phyloP scores from a whole-genome alignment of 352 stramenopile species.

The Pythium aphanidermatum region DNA sequence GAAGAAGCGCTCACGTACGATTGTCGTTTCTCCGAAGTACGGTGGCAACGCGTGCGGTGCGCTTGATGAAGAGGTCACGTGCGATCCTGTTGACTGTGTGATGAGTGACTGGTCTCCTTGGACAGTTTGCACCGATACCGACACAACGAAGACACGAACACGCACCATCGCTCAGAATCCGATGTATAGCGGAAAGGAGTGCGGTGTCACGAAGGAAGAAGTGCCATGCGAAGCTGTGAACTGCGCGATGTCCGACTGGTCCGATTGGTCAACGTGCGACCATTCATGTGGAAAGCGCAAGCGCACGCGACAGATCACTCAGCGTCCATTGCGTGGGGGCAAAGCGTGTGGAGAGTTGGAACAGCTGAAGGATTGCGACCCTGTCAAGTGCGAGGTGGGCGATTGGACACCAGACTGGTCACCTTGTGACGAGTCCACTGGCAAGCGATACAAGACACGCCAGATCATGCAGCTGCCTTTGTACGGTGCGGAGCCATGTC shows the following conservation, averaged over 20 bases:
- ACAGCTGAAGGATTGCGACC: conserved; percentile 10
- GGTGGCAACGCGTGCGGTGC: conserved; percentile 4
- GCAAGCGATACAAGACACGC: conserved; percentile 30
- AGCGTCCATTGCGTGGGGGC: conserved; percentile 9
- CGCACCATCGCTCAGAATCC: conserved; percentile 1
- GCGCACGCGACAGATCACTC: conserved; percentile 8
- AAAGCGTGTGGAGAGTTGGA: conserved; percentile 5
- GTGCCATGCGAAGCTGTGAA: conserved; percentile 30
- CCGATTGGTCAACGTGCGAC: conserved; percentile 36
- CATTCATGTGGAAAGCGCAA: conserved; percentile 35
- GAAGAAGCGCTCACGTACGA: conserved; percentile 7
- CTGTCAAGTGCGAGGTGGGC: conserved; percentile 9
- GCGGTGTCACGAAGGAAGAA: conserved; percentile 1
- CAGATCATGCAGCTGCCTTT: conserved; percentile 29
- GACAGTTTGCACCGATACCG: conserved; percentile 13
- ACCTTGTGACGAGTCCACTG: conserved; percentile 10
- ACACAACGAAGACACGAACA: conserved; percentile 28
- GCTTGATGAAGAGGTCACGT: conserved; percentile 1
- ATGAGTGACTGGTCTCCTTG: conserved; percentile 3
- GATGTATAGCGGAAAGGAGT: conserved; percentile 6
- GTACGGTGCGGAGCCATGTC: conserved; percentile 35
- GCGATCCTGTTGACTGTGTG: conserved; percentile 17
- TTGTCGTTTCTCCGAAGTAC: conserved; percentile 4
- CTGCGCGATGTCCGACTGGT: conserved; percentile 38
- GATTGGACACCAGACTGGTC: conserved; percentile 14